Base-by-base conservation (phyloP, 441 rosid species). In the Flueggea neowawraea region DNA sequence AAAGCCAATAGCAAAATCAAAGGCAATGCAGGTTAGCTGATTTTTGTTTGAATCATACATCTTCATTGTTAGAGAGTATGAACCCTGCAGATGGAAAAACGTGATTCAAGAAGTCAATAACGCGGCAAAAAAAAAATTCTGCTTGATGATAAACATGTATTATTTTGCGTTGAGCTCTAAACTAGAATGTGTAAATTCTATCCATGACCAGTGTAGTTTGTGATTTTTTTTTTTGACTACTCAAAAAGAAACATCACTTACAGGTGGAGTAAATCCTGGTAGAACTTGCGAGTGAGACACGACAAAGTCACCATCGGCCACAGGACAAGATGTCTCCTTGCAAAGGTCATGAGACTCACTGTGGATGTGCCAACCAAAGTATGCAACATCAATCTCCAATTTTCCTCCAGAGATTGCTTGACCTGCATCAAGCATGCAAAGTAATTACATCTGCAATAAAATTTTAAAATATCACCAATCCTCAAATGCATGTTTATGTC, bases 181-280 rank as follows among this genome's bases (percentile, higher is more conserved):
- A 12, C 15, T 54, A 5, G 57, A 12, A 54, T 16, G 13, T 10
- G 7, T 54, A 12, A 13, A 12, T 17, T 31, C 2, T 5, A 55
- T 31, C 33, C 16, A 55, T 6, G 31, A 55, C 12, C 22, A n/a
- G 4, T 17, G n/a, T 44, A 55, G 41, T 10, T 5, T 54, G 17
- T 14, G 31, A 6, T n/a, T 17, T 14, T 17, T 5, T 10, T 0
- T 6, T 47, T 47, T 47, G 50, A 10, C 9, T 47, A 47, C 50
- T 47, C 15, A 32, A 31, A 39, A 0, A 16, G 16, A 45, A 3
- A 22, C 28, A 32, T 15, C 36, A 77, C 97, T 86, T 84, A 95
- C 99, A 41, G 96, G 89, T 13, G 99, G 99, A 62, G 98, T 95
- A 66, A 15, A 85, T 57, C 86, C 91, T 3, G 98, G 96, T 61